Evolutionary conservation across 441 rosid species (phyloP).

Genomic region (Populus hybrid): DNA sequence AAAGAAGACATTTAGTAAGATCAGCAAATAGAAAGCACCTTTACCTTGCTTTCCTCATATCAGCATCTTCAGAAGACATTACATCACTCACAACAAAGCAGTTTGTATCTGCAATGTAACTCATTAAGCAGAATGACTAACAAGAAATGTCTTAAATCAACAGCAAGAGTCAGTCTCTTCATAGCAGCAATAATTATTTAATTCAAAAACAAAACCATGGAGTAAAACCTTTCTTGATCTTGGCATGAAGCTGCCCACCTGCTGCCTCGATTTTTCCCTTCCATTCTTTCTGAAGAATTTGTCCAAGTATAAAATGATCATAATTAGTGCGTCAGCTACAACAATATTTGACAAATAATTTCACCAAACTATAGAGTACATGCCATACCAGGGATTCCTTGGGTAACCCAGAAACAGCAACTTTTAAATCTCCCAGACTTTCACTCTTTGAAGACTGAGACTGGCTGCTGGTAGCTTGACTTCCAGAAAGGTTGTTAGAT

Average conservation of each 20-base stretch:
- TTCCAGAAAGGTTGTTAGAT: constrained; percentile 37
- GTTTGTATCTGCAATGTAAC: constrained; percentile 60
- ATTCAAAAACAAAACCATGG: constrained; percentile 7
- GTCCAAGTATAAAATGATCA: constrained; percentile 14
- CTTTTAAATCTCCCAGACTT: constrained; percentile 69
- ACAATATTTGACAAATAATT: constrained; percentile 7
- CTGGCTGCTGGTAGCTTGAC: constrained; percentile 41
- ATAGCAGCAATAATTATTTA: constrained; percentile 6
- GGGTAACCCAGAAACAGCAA: constrained; percentile 59
- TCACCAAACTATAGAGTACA: constrained; percentile 7
- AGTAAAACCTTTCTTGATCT: constrained; percentile 63
- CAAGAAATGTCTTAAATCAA: constrained; percentile 5
- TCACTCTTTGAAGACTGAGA: constrained; percentile 52
- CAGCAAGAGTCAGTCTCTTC: constrained; percentile 3
- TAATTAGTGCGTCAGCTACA: not conserved
- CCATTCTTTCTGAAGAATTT: constrained; percentile 74
- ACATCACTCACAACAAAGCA: constrained; percentile 77
- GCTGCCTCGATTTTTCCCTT: constrained; percentile 69
- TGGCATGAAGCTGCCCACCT: constrained; percentile 74
- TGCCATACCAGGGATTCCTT: constrained; percentile 55
- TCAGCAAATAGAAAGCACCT: constrained; percentile 18
- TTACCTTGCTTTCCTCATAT: constrained; percentile 84
- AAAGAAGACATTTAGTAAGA: constrained; percentile 18
- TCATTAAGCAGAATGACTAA: constrained; percentile 20
- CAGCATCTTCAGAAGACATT: constrained; percentile 54